phyloP scores from a whole-genome alignment of 1,139 yeast species.

The Candida gigantensis region DNA sequence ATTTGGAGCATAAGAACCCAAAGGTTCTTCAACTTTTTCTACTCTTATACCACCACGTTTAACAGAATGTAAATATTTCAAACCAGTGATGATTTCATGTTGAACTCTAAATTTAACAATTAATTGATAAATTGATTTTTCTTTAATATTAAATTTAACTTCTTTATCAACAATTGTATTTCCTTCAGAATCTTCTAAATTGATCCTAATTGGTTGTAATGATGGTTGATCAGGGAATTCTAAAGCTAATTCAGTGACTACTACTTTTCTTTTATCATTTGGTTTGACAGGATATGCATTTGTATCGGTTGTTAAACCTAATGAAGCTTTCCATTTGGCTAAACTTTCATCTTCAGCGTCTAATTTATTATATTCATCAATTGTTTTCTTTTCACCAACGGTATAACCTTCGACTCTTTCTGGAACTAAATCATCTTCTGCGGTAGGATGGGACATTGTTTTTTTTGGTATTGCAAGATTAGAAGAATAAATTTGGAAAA shows the following conservation, averaged over 20 bases:
- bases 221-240: conserved; percentile 59
- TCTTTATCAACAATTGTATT: conserved; percentile 47
- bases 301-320: conserved; percentile 63
- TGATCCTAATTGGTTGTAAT: conserved; percentile 60
- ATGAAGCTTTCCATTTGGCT: conserved; percentile 89
- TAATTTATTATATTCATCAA: conserved; percentile 77
- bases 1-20: conserved; percentile 89
- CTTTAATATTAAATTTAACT: conserved; percentile 73
- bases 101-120: conserved; percentile 81
- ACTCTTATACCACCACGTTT: conserved; percentile 87
- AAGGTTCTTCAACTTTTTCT: conserved; percentile 82
- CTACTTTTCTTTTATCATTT: conserved; percentile 76
- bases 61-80: conserved; percentile 80
- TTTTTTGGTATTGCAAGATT: not conserved
- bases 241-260: conserved; percentile 74
- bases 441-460: conserved; percentile 14
- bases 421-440: conserved; percentile 62
- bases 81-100: conserved; percentile 88
- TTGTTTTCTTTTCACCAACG: conserved; percentile 81
- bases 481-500: not conserved
- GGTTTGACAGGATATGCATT: conserved; percentile 66
- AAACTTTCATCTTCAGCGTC: conserved; percentile 92
- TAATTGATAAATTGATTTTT: conserved; percentile 72
- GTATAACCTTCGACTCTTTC: conserved; percentile 70
- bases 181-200: conserved; percentile 59